These are phyloP conservation scores for Wickerhamomyces sp. DNA, from an alignment of 1,139 yeast genomes.

Conservation along the genomic window DNA sequence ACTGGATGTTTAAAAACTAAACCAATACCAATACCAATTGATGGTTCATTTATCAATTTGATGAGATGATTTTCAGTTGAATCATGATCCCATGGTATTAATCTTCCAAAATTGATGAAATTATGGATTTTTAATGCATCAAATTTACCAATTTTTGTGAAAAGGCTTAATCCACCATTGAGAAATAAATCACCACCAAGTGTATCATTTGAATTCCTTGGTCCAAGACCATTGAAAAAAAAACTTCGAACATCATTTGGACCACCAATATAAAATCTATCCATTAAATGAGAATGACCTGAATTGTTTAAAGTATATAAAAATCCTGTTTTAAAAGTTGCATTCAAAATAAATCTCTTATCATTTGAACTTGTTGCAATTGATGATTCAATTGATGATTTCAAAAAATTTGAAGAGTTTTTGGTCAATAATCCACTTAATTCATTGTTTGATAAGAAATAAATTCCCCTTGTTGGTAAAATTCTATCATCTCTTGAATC, in stretches of 20 bases:
- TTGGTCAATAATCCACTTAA: slow-evolving; percentile 40
- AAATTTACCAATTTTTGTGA: slow-evolving; percentile 47
- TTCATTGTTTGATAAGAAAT: slow-evolving; percentile 53
- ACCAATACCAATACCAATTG: slow-evolving; percentile 70
- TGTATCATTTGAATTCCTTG: slow-evolving; percentile 49
- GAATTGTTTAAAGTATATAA: slow-evolving; percentile 33
- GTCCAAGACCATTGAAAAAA: slow-evolving; percentile 77
- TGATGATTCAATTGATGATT: slow-evolving; percentile 45
- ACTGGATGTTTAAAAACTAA: slow-evolving; percentile 77
- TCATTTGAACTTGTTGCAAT: slow-evolving; percentile 31
- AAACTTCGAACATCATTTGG: slow-evolving; percentile 82
- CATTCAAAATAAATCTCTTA: slow-evolving; percentile 34
- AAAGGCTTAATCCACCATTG: slow-evolving; percentile 66
- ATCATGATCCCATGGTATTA: slow-evolving; percentile 40
- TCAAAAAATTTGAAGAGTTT: slow-evolving; percentile 35
- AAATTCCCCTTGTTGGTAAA: slow-evolving; percentile 56
- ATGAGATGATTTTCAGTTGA: slow-evolving; percentile 23
- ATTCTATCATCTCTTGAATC: slow-evolving; percentile 56
- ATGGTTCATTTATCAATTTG: slow-evolving; percentile 36
- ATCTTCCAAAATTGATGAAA: slow-evolving; percentile 71
- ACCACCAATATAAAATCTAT: slow-evolving; percentile 60
- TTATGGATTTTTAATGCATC: slow-evolving; percentile 66
- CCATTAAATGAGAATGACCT: slow-evolving; percentile 29
- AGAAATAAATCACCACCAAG: slow-evolving; percentile 80
- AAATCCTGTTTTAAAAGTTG: slow-evolving; percentile 48